phyloP scores from a whole-genome alignment of 495 filamentous ascomycete species.

The Trichoderma gamsii region DNA sequence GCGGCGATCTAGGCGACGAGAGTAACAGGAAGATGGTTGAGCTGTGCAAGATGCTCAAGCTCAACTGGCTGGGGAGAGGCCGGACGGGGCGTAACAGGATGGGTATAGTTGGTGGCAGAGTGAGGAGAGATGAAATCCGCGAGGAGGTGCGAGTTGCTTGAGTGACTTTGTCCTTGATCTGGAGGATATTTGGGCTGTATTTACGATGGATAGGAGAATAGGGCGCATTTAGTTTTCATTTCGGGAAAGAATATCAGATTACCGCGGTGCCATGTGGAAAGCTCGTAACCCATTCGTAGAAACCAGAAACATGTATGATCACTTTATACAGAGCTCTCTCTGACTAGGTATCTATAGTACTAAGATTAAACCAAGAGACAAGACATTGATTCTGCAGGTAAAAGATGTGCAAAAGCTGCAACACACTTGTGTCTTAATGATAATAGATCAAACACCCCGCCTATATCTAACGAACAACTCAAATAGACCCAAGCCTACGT shows the following conservation, averaged over 20 bases:
- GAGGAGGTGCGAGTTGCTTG: slow-evolving; percentile 15
- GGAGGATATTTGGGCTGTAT: background rate
- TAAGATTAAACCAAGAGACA: no score
- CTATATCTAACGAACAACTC: no score
- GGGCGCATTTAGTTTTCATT: background rate
- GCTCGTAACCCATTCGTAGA: no score
- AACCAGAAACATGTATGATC: no score
- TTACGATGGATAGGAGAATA: background rate
- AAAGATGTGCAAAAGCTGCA: no score
- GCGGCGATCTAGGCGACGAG: slow-evolving; percentile 56
- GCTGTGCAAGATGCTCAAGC: slow-evolving; percentile 76
- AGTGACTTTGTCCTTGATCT: background rate
- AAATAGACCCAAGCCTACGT: no score
- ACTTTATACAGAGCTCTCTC: no score
- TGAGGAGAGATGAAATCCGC: slow-evolving; percentile 29
- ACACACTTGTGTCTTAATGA: no score
- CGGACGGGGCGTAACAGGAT: slow-evolving; percentile 82
- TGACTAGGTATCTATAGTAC: no score
- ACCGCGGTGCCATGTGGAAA: background rate
- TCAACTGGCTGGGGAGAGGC: slow-evolving; percentile 92
- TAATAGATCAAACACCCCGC: no score
- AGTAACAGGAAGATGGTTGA: slow-evolving; percentile 74
- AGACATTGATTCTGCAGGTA: no score
- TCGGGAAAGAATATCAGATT: background rate
- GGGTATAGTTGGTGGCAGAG: slow-evolving; percentile 65